Evolutionary conservation across 441 rosid species (phyloP), one percentile per base, ranked within the genome.

Genomic region (Populus hybrid): DNA sequence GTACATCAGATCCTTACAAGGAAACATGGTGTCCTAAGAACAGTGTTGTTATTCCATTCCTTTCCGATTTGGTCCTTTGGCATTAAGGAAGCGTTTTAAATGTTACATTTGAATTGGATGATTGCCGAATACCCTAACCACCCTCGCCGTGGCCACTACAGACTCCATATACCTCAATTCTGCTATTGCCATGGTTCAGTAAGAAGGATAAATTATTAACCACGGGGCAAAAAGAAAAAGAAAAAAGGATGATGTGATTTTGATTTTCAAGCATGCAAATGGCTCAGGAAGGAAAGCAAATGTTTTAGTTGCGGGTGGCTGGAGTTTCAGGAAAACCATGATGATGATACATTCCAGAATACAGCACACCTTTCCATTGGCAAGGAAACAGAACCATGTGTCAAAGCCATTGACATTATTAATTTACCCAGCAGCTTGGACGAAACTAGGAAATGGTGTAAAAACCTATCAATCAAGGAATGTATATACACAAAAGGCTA

Each of bases 1-100:
- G 31, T 21, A 7, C 42, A 12, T 16, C 23, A 42, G 29, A 74
- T 64, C 68, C 68, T 77, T 24, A 6, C 5, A 80, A 77, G 66
- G 76, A 59, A 64, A 74, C 5, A 29, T 9, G 1, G 16, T 24
- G 12, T 21, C 42, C 40, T 14, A 38, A 4, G 26, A 73, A 21
- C 31, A 36, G 64, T 14, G 18, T 56, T n/a, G 2, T 28, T 69
- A 18, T 38, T 24, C 68, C 76, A 20, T 31, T 65, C 31, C 38
- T 73, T 31, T 24, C 29, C 42, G 20, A 45, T 45, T 45, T 45
- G 56, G 20, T 14, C 20, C 56, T 45, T 45, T 1, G 56, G 20
- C 56, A 4, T 45, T 4, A 45, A 14, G 42, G 7, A 70, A n/a
- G 31, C 14, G 38, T 42, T 40, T 56, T 50, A 70, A 40, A 40